Evolutionary conservation across 352 stramenopile species (phyloP).

Genomic region (Blastocystis sp.): DNA sequence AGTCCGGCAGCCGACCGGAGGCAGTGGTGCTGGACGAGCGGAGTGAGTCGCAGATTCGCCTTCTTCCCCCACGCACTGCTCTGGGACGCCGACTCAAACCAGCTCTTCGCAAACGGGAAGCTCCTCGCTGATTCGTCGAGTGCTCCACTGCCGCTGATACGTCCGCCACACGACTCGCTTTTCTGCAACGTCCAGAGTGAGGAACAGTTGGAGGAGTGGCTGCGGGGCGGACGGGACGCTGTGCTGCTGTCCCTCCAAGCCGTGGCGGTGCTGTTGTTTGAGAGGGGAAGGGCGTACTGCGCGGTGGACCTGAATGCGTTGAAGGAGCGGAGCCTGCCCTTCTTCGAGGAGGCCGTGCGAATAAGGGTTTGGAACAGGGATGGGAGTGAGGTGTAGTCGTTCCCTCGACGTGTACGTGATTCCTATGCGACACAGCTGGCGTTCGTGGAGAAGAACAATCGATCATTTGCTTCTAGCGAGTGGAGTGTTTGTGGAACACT

Average conservation of each 20-base stretch:
- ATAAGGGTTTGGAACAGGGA: background rate
- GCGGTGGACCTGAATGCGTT: background rate
- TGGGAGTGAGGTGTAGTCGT: constrained; percentile 8
- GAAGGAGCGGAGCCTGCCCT: background rate
- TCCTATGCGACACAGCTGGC: background rate
- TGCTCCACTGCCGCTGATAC: background rate
- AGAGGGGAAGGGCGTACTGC: background rate
- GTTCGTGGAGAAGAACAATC: constrained; percentile 26
- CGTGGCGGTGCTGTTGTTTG: background rate
- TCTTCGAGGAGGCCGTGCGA: background rate
- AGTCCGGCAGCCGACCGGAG: background rate
- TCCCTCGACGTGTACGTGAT: background rate
- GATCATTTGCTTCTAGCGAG: background rate
- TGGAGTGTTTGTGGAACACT: background rate
- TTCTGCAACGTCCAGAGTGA: background rate
- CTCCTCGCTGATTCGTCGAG: background rate
- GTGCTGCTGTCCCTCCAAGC: background rate
- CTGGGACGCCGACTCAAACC: constrained; percentile 37
- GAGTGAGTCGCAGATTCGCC: background rate
- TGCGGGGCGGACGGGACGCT: background rate
- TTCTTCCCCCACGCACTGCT: background rate
- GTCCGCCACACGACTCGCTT: background rate
- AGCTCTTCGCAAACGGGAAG: background rate
- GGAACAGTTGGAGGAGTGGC: background rate
- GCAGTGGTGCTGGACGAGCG: background rate